Percentiles rank a stretch among this genome's conserved stretches.
Evolutionary conservation across 108 stramenopile genomes (phyloP).

Genomic region (Cylindrotheca closterium): DNA sequence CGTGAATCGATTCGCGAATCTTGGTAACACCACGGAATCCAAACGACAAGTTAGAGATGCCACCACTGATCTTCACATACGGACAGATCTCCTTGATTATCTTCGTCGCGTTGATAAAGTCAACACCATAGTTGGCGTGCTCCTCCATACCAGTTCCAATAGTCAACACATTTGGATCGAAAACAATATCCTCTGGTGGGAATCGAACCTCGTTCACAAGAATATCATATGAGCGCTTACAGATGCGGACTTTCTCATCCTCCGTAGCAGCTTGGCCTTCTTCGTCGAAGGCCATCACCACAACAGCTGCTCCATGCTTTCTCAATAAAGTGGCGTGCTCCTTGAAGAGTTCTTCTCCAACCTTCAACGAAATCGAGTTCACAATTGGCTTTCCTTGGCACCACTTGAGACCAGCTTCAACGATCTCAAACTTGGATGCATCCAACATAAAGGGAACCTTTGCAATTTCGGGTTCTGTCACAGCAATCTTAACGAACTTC

Average conservation of each 20-base stretch:
- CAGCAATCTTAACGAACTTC: slow-evolving; percentile 98
- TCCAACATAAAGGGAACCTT: slow-evolving; percentile 99
- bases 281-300: slow-evolving; percentile 99
- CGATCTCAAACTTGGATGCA: slow-evolving; percentile 98
- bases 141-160: slow-evolving; percentile 99
- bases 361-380: slow-evolving; percentile 98
- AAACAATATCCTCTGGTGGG: slow-evolving; percentile 99
- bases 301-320: slow-evolving; percentile 97
- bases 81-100: slow-evolving; percentile 97
- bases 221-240: slow-evolving; percentile 99
- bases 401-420: slow-evolving; percentile 94
- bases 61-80: slow-evolving; percentile 96
- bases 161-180: slow-evolving; percentile 99
- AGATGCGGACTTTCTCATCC: slow-evolving; percentile 96
- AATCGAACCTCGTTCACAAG: slow-evolving; percentile 93
- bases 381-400: slow-evolving; percentile 97
- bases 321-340: slow-evolving; percentile 93
- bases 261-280: slow-evolving; percentile 97
- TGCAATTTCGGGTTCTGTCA: slow-evolving; percentile 95
- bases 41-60: slow-evolving; percentile 98
- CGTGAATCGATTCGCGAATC: slow-evolving; percentile 98
- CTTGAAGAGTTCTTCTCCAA: slow-evolving; percentile 96
- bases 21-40: slow-evolving; percentile 96
- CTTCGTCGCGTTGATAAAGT: slow-evolving; percentile 95
- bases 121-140: slow-evolving; percentile 96